These are phyloP conservation scores for Trypanosomatidae sp. DNA, from an alignment of 208 protist species.

Conservation along the genomic window DNA sequence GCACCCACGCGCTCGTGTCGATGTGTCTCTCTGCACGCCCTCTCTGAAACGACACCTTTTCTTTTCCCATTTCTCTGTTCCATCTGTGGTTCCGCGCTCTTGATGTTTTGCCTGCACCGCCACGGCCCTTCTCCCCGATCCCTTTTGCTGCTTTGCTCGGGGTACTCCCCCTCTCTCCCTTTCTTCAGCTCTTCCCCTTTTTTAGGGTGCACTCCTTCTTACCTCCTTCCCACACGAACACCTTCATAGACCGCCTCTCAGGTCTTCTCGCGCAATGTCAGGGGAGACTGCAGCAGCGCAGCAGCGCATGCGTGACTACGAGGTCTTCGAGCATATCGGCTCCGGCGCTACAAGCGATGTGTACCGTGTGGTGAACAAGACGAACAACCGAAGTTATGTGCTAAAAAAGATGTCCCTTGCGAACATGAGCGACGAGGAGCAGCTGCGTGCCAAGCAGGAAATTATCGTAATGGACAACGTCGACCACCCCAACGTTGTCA, in stretches of 20 bases:
- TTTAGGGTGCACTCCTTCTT: too few relatives aligned
- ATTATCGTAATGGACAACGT: conserved; percentile 89
- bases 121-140: background rate
- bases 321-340: conserved; percentile 67
- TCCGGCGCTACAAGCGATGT: conserved; percentile 70
- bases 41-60: background rate
- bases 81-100: background rate
- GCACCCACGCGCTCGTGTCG: background rate
- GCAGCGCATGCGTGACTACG: conserved; percentile 51
- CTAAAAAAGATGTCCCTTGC: conserved; percentile 84
- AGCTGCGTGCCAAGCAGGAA: conserved; percentile 74
- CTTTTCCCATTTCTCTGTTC: background rate
- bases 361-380: conserved; percentile 60
- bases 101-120: background rate
- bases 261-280: background rate
- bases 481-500: conserved; percentile 90
- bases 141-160: background rate
- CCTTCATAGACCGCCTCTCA: background rate
- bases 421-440: conserved; percentile 70
- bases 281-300: conserved; percentile 18
- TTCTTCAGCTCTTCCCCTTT: background rate
- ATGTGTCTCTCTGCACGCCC: background rate
- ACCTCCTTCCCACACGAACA: background rate
- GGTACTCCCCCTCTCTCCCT: background rate
- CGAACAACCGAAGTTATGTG: conserved; percentile 63